Percentiles rank a stretch among this genome's conserved stretches.
Evolutionary conservation across 78 protist genomes (phyloP).

Genomic region (Dictyostelium discoideum): dicty_2.7 NC_007089.4:3379501-3380000

Average conservation of each 20-base stretch:
- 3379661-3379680: slow-evolving; percentile 67
- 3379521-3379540: slow-evolving; percentile 31
- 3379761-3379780: not conserved
- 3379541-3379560: slow-evolving; percentile 28
- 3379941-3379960: not conserved
- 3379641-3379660: slow-evolving; percentile 30
- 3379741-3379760: not conserved
- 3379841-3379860: not conserved
- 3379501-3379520: not conserved
- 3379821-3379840: slow-evolving; percentile 9
- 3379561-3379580: slow-evolving; percentile 22
- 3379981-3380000: slow-evolving; percentile 18
- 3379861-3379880: slow-evolving; percentile 16
- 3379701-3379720: slow-evolving; percentile 15
- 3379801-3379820: slow-evolving; percentile 18
- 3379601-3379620: slow-evolving; percentile 3
- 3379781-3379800: not conserved
- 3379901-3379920: not conserved
- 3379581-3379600: not conserved
- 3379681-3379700: slow-evolving; percentile 31
- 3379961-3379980: not conserved
- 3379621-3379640: not conserved
- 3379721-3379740: slow-evolving; percentile 19
- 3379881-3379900: slow-evolving; percentile 29
- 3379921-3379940: slow-evolving; percentile 44